Evolutionary conservation across 2,329 filamentous ascomycete species (phyloP), one percentile per base, ranked within the genome.

Genomic region (Plenodomus lindquistii): DNA sequence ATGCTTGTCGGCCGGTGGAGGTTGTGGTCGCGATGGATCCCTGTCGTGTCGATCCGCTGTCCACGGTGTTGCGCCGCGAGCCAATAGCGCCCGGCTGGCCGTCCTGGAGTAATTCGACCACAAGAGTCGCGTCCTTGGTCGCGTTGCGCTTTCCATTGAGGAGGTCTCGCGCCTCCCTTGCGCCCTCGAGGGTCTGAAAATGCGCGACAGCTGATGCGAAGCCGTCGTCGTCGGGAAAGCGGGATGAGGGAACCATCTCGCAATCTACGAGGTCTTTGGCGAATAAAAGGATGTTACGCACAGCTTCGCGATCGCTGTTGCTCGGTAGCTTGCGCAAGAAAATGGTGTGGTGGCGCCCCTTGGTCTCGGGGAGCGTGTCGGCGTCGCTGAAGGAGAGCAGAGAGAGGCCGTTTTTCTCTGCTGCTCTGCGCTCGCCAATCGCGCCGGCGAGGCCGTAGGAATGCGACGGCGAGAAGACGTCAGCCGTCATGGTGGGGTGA

Each of bases 211-310:
- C 84, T 41, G 78, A 81, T 19, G 78, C 67, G 55, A 81, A 85
- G 21, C 79, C 79, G 40, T 75, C 72, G 57, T 86, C 83, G 42
- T 85, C 81, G 15, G 78, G 73, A 51, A 76, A 75, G n/a, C 81
- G 79, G 41, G 76, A 75, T 13, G 61, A 52, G 4, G 75, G 71
- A 15, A 85, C 73, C 52, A 86, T 79, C 44, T 84, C 80, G 46
- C 79, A 79, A 54, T 84, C 80, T 40, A 84, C 71, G 40, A 86
- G 75, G 54, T 86, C 83, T 59, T 84, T 82, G 17, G 84, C 82
- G 59, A 87, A 86, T n/a, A 85, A 75, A 5, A 87, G 74, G 75
- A 87, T 84, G 65, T 81, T 84, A 55, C 80, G 78, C 46, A 87
- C 75, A 16, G 80, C 76, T 54, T 85, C 83, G 42, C 76, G 71